Base-by-base conservation (phyloP, 1,139 yeast species). In the Diutina siamensis region DNA sequence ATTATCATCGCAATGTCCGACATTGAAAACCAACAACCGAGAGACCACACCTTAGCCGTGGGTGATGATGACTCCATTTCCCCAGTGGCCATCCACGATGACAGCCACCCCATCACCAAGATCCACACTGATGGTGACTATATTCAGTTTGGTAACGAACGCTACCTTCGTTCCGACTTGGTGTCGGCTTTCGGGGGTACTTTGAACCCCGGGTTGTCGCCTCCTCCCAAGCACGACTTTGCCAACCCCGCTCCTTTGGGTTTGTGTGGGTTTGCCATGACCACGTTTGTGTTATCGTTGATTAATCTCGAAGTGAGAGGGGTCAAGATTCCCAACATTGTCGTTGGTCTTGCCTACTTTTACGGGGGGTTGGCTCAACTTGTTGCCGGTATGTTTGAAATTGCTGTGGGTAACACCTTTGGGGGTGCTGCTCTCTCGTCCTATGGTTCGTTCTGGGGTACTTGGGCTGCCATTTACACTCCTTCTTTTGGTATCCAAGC, bases 241-340 rank as follows among this genome's bases (percentile, higher is more conserved):
- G 95, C 83, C 50, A 87, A 87, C 61, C 94, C 96, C 41, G 86
- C 94, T 45, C 95, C 96, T 2, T 69, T 88, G 47, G 96, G 96
- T 13, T 70, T 88, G 51, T 74, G 79, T 45, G 94, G 86, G 3
- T 87, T 88, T 58, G 95, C 94, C 7, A 68, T 86, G 53, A 84
- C 95, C 18, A 84, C 95, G 4, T 84, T 88, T 61, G 86, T 86
- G 13, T 69, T 87, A 44, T 80, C 89, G 3, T 64, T 88, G 58
- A 66, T 65, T 51, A 71, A 71, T 51, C 55, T 57, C 46, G 68
- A 58, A 20, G 50, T 50, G 13, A 46, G 54, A 20, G 56, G 56
- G 19, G 56, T 53, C 32, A 50, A 50, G 36, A 49, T 52, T 25
- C 55, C 55, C 32, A 52, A 51, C 41, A 45, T 53, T 22, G 54